Evolutionary conservation across 805 yeast species (phyloP).

Genomic region (Hemisphaericaspora nanyangensis): DNA sequence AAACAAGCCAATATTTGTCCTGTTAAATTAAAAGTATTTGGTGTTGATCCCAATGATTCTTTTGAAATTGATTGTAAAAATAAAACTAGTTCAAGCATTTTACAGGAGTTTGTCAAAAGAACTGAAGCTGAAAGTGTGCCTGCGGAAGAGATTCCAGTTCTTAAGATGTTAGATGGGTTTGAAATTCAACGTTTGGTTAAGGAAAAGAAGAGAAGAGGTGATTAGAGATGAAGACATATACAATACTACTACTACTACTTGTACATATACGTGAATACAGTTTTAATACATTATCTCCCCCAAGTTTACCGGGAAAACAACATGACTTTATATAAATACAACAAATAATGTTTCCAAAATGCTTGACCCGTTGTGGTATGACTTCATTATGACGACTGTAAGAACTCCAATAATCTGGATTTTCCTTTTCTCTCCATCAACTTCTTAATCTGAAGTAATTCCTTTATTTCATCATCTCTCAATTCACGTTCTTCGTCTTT

Average conservation of each 20-base stretch:
- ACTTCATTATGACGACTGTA: constrained; percentile 35
- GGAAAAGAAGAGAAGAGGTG: background rate
- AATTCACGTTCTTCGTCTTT: constrained; percentile 6
- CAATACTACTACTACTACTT: constrained; percentile 2
- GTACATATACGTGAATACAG: constrained; percentile 7
- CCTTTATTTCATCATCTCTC: constrained; percentile 40
- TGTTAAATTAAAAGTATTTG: constrained; percentile 39
- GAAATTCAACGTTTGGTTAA: background rate
- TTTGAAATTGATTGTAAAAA: constrained; percentile 51
- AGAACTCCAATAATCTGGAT: constrained; percentile 57
- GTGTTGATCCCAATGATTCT: constrained; percentile 30
- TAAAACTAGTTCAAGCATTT: constrained; percentile 48
- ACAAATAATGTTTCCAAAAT: too few species aligned
- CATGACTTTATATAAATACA: too few species aligned
- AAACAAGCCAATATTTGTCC: constrained; percentile 42
- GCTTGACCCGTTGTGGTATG: too few species aligned
- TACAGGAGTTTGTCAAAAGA: constrained; percentile 48
- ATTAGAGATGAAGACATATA: background rate
- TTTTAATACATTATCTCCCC: background rate
- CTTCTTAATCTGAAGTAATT: constrained; percentile 52
- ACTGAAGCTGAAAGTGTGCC: constrained; percentile 54
- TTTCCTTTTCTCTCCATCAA: constrained; percentile 68
- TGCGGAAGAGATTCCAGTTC: constrained; percentile 37
- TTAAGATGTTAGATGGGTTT: constrained; percentile 4
- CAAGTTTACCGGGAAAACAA: background rate